A percentile compares a stretch with the other conserved stretches of the same genome.
Evolutionary conservation across 129 eudicot species (phyloP).

Genomic region (Solidago caesia): DNA sequence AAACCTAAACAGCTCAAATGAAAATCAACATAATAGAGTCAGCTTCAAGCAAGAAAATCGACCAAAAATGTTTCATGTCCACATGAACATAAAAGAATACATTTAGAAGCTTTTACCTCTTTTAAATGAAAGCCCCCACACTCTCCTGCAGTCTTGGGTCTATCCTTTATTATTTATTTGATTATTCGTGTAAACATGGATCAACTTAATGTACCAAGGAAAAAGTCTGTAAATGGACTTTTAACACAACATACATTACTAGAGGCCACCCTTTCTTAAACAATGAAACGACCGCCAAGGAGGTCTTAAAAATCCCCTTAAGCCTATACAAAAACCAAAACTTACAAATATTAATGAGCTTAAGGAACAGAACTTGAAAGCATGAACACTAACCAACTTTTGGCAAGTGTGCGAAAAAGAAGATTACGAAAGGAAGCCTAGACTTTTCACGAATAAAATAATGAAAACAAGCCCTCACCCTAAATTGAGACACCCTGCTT

Average conservation of each 20-base stretch:
- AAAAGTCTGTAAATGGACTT: neutral
- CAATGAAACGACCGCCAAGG: neutral
- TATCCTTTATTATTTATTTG: no score
- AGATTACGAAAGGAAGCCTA: no score
- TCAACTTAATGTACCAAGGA: neutral
- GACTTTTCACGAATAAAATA: neutral
- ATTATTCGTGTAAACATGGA: neutral
- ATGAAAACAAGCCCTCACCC: neutral
- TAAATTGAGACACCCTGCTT: neutral
- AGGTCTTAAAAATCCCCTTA: neutral
- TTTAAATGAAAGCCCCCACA: neutral
- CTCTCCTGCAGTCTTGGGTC: no score
- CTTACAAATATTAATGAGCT: neutral
- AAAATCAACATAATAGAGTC: neutral
- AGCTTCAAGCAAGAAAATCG: neutral
- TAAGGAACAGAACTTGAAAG: neutral
- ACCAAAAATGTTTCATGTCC: constrained; percentile 9
- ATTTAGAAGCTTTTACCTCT: neutral
- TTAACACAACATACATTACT: neutral
- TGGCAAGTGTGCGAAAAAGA: neutral
- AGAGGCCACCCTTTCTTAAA: neutral
- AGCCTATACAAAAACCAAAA: neutral
- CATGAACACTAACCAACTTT: neutral
- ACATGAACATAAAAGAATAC: neutral
- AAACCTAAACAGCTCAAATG: no score